Evolutionary conservation across 164 flowering plant species (phyloP), one percentile per base, ranked within the genome.

Genomic region (Umbilicus rupestris): DNA sequence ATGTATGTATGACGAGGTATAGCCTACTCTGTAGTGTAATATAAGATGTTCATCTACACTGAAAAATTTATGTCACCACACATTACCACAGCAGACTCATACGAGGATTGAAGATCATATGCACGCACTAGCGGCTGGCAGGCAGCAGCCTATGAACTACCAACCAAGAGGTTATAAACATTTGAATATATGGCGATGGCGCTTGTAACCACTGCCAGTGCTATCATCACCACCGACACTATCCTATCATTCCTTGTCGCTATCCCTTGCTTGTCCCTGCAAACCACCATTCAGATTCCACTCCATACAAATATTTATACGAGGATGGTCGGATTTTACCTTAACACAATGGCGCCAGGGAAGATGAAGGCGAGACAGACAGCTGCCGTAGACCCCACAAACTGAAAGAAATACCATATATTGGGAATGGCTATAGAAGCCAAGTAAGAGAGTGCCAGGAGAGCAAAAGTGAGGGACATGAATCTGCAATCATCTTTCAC

Each of bases 381-480:
- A 1, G 86, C 88, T 10, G 91, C 46, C 5, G 97, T 92, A 7
- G 97, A 82, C 46, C 97, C 97, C 33, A 90, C 9, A 64, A 92
- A 88, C 72, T 95, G 97, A 69, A 95, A 95, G 76, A 85, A 73
- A 64, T 78, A 79, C 99, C 99, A 95, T 45, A 95, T 92, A 60
- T 79, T 73, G 14, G 99, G 99, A 19, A 95, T 71, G 22, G 78
- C 82, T 7, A 87, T 83, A 1, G 97, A 94, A 2, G 78, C 87
- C 20, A 82, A 26, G 72, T 85, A 94, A 65, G 73, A 45, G 31
- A 80, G 57, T 4, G 46, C 79, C 9, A 89, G 76, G 9, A 88
- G 74, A 22, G 57, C 50, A 10, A 67, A 26, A 0, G 92, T 92
- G 52, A 92, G 73, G 17, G 66, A 58, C 24, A 80, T 2, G 66